Percentiles rank a stretch among this genome's conserved stretches.
Conservation (phyloP, 169 alveolate genomes). For the Plasmodium adleri region DNA sequence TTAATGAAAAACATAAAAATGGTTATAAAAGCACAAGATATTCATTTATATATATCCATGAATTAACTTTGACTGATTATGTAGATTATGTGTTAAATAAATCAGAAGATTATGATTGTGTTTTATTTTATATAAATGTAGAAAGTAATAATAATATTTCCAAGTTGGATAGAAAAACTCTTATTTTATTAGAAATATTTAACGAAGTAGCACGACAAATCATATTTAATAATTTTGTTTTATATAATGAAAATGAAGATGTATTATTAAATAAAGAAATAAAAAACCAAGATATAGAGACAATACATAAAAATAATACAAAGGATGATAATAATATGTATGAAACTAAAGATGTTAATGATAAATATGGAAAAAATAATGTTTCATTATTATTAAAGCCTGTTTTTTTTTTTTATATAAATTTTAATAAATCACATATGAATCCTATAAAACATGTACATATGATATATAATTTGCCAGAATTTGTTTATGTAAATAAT, state of each 20-base stretch:
- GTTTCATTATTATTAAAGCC: conserved; percentile 13
- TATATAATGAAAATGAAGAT: conserved; percentile 27
- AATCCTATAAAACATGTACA: conserved; percentile 46
- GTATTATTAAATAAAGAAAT: background rate
- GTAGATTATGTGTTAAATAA: conserved; percentile 62
- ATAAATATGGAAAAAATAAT: background rate
- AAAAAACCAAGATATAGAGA: background rate
- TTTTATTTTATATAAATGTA: conserved; percentile 44
- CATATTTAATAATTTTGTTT: conserved; percentile 9
- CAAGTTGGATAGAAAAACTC: conserved; percentile 38
- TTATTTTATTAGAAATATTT: conserved; percentile 31
- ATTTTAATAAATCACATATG: conserved; percentile 13
- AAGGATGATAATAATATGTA: background rate
- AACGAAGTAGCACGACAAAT: conserved; percentile 26
- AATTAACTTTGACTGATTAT: conserved; percentile 33
- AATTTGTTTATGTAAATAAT: conserved; percentile 20
- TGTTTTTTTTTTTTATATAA: conserved; percentile 50
- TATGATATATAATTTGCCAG: conserved; percentile 23
- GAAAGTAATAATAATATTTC: conserved; percentile 28
- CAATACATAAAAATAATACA: background rate
- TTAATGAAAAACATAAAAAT: conserved; percentile 22
- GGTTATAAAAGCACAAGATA: background rate
- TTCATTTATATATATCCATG: conserved; percentile 47
- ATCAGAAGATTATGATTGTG: conserved; percentile 36
- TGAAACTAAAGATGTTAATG: background rate